Conservation (phyloP, 1,139 yeast species). For the Lodderomyces beijingensis region DNA sequence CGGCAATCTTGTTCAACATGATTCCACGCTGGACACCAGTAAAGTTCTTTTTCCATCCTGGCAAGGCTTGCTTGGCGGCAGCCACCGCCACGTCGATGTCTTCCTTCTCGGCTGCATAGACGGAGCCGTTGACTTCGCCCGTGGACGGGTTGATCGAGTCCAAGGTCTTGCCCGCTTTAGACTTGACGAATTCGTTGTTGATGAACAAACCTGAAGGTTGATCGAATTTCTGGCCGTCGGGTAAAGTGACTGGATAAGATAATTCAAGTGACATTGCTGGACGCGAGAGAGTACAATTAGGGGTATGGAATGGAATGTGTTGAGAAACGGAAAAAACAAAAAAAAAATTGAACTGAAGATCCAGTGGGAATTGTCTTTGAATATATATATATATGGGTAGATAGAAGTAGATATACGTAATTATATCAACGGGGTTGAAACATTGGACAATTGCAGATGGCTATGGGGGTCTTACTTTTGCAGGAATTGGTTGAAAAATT, state of each 20-base stretch:
- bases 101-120: slow-evolving; percentile 59
- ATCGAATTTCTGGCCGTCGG: slow-evolving; percentile 50
- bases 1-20: slow-evolving; percentile 56
- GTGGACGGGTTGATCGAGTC: slow-evolving; percentile 65
- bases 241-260: slow-evolving; percentile 44
- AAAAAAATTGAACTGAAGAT: too few species aligned
- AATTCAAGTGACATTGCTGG: slow-evolving; percentile 26
- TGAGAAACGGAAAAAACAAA: too few species aligned
- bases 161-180: slow-evolving; percentile 58
- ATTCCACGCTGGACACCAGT: slow-evolving; percentile 52
- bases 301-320: too few species aligned
- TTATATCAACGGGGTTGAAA: too few species aligned
- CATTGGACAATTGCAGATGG: too few species aligned
- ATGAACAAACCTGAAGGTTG: slow-evolving; percentile 81
- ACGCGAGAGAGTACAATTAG: too few species aligned
- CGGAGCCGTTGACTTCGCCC: slow-evolving; percentile 60
- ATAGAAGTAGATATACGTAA: too few species aligned
- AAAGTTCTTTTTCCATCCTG: slow-evolving; percentile 39
- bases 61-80: slow-evolving; percentile 69
- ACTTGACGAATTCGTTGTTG: slow-evolving; percentile 69
- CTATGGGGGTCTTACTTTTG: too few species aligned
- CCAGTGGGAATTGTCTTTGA: too few species aligned
- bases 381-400: too few species aligned
- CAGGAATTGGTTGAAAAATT: too few species aligned
- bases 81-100: slow-evolving; percentile 78